Conservation (phyloP, 805 yeast genomes). For the Monosporozyma unispora region DNA sequence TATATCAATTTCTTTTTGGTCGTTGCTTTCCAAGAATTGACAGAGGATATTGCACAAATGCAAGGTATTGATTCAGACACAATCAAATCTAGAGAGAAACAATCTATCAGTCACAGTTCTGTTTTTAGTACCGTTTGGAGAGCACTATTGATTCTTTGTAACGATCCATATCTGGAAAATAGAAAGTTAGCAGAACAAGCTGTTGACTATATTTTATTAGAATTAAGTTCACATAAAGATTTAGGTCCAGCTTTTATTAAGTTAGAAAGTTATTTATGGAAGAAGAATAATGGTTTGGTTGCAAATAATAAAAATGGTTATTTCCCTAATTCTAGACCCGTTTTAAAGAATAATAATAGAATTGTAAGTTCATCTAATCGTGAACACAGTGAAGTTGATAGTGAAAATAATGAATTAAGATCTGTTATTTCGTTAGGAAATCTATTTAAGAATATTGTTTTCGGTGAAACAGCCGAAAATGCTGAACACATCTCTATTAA, state of each 20-base stretch:
- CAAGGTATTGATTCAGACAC: conserved; percentile 30
- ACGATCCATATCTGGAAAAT: conserved; percentile 83
- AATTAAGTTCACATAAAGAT: conserved; percentile 43
- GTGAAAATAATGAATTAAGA: neutral
- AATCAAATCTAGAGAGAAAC: conserved; percentile 35
- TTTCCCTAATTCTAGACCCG: neutral
- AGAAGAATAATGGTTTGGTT: conserved; percentile 32
- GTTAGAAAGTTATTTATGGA: conserved; percentile 55
- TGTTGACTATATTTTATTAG: conserved; percentile 61
- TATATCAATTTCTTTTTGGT: conserved; percentile 71
- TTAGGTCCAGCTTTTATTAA: conserved; percentile 56
- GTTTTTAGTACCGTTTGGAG: conserved; percentile 84
- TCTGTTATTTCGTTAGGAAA: conserved; percentile 20
- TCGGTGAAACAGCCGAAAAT: conserved; percentile 11
- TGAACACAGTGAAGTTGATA: neutral
- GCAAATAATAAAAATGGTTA: conserved; percentile 5
- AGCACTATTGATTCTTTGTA: conserved; percentile 64
- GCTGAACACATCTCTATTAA: conserved; percentile 14
- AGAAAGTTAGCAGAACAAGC: conserved; percentile 61
- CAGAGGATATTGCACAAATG: conserved; percentile 62
- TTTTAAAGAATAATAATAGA: neutral
- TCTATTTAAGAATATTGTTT: conserved; percentile 23
- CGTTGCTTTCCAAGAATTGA: conserved; percentile 76
- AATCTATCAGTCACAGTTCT: conserved; percentile 77
- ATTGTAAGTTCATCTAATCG: neutral